Evolutionary conservation across 352 stramenopile species (phyloP), one percentile per base, ranked within the genome.

Genomic region (Globisporangium paroecandrum): DNA sequence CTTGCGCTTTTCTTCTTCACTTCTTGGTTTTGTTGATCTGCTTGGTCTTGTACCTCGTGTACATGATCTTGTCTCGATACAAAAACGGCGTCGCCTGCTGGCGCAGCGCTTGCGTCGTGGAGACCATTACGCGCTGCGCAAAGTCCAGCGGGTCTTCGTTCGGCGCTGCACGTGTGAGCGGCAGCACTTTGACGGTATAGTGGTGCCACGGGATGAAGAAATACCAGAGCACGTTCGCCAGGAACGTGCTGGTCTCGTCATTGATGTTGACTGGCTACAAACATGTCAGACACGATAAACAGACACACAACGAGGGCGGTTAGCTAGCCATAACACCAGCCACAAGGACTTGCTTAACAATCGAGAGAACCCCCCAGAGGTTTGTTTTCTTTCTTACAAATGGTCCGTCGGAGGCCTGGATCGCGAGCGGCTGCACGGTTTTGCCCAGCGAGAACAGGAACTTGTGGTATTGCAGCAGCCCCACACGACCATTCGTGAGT

Each of bases 391-490:
- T 38, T 9, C 81, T 71, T 75, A 91, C 83, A 71, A 91, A 90
- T 6, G 79, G 79, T 38, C 83, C 83, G 62, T 91, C 83, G 10
- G 78, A 82, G 10, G 73, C 83, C 29, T 77, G 76, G 49, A 91
- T 85, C 18, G 82, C 80, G 25, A 91, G 75, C 46, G 83, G 83
- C 46, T 91, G 83, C 54, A 91, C 70, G 4, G 65, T 76, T 60
- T 85, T 85, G 51, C 74, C 82, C 10, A 91, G 76, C 15, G 81
- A 90, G 56, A 91, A 91, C 18, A 91, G 77, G 62, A 91, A 91
- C 70, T 90, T 91, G 71, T 91, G 82, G 57, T 91, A 91, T 72
- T 91, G 83, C 25, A 91, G 60, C 58, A 91, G 63, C 2, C 83
- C 83, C 36, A 85, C 83, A 51, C 68, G 73, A 5, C 83, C 83